Conservation (phyloP, 768 basidiomycete genomes). For the Trametes cinnabarina region DNA sequence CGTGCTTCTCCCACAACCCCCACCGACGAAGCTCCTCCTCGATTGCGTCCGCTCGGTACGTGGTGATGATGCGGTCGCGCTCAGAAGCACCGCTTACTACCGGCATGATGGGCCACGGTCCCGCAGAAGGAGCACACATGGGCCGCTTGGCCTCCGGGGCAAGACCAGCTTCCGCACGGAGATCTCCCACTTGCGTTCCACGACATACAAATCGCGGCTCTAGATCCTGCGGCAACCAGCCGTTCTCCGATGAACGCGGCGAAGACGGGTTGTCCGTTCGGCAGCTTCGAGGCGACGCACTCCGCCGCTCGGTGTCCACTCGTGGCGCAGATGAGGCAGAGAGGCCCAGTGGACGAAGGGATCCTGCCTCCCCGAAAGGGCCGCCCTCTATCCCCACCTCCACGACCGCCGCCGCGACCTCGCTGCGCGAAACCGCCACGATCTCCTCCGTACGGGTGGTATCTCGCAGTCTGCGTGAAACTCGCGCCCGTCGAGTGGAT, state of each 20-base stretch:
- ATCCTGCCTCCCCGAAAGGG: not conserved
- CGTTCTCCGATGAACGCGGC: not conserved
- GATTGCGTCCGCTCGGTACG: not conserved
- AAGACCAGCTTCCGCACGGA: not conserved
- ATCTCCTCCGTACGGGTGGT: not conserved
- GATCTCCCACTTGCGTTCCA: not conserved
- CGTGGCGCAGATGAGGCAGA: not conserved
- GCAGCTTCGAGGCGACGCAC: not conserved
- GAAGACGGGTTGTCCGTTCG: not conserved
- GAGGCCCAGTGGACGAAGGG: not conserved
- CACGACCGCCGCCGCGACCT: too few relatives aligned
- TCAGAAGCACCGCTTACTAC: conserved; percentile 5
- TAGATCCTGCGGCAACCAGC: not conserved
- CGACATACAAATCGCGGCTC: not conserved
- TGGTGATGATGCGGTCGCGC: conserved; percentile 2
- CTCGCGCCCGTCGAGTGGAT: too few relatives aligned
- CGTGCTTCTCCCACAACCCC: not conserved
- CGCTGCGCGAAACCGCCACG: too few relatives aligned
- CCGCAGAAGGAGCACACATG: not conserved
- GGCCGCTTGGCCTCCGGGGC: too few relatives aligned
- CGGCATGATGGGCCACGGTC: not conserved
- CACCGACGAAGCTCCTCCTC: not conserved
- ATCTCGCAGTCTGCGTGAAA: too few relatives aligned
- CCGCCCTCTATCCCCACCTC: not conserved
- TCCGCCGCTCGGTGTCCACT: not conserved